These are phyloP conservation scores for Neckera pumila DNA, from an alignment of 225 moss, liverwort and hornwort species.

Conservation along the genomic window DNA sequence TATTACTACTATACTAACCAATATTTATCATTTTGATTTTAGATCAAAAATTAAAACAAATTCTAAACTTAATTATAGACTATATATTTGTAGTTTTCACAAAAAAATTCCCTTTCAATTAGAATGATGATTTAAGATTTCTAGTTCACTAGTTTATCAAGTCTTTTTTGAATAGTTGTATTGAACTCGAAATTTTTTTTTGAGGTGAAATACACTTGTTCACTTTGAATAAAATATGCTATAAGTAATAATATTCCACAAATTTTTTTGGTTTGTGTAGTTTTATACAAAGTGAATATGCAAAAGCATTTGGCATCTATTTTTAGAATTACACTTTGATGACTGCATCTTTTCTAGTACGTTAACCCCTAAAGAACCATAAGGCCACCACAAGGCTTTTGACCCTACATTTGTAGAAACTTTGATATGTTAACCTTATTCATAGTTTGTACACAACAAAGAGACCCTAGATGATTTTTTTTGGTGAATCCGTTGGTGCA, in stretches of 20 bases:
- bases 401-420: no score
- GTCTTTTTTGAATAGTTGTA: background rate
- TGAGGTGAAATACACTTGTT: background rate
- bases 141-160: background rate
- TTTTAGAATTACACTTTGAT: background rate
- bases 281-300: no score
- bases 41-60: background rate
- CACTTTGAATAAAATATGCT: background rate
- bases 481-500: no score
- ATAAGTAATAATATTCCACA: background rate
- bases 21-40: background rate
- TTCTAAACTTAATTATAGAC: no score
- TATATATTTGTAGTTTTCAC: background rate
- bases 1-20: background rate
- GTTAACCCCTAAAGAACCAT: no score
- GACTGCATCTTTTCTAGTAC: fast-evolving
- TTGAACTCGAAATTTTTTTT: background rate
- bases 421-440: no score
- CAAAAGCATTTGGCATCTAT: no score
- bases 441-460: no score
- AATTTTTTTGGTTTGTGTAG: fast-evolving
- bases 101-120: fast-evolving
- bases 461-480: no score
- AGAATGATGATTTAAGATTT: no score
- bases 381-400: no score